Percentiles rank a stretch among this genome's conserved stretches.
Evolutionary conservation across 2,329 filamentous ascomycete genomes (phyloP).

Genomic region (Trichoderma pleuroti): DNA sequence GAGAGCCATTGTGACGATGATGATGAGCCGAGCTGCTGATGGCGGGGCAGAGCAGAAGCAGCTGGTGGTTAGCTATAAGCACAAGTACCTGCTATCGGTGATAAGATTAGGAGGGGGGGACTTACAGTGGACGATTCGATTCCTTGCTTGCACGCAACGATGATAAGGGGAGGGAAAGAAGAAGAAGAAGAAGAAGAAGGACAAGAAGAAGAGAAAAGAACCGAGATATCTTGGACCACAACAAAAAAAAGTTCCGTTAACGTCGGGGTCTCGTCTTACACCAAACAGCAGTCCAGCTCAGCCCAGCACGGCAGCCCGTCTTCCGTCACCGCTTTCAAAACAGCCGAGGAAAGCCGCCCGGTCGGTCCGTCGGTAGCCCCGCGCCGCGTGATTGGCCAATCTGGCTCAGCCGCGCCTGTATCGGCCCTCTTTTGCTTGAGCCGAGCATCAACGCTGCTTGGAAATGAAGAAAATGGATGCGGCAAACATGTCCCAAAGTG

Average conservation of each 20-base stretch:
- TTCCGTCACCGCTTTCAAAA: constrained; percentile 18
- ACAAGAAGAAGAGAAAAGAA: neutral
- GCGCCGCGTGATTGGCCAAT: constrained; percentile 31
- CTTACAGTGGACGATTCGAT: neutral
- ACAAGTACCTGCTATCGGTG: neutral
- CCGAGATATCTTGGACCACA: neutral
- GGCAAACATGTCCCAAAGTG: neutral
- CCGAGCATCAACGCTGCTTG: constrained; percentile 1
- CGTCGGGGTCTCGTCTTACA: neutral
- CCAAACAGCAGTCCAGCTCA: neutral
- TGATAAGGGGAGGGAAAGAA: neutral
- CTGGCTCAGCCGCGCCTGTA: constrained; percentile 17
- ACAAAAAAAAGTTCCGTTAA: neutral
- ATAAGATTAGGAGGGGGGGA: neutral
- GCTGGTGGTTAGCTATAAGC: neutral
- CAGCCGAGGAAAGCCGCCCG: constrained; percentile 37
- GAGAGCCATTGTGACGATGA: constrained; percentile 54
- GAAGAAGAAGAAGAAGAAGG: neutral
- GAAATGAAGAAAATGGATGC: neutral
- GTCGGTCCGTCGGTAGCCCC: constrained; percentile 24
- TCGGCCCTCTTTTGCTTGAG: constrained; percentile 3
- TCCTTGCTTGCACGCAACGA: neutral
- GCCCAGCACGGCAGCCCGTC: neutral
- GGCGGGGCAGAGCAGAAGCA: constrained; percentile 13
- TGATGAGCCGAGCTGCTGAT: constrained; percentile 19